Evolutionary conservation across 345 rosid species (phyloP).

Genomic region (Brassica incana): DNA sequence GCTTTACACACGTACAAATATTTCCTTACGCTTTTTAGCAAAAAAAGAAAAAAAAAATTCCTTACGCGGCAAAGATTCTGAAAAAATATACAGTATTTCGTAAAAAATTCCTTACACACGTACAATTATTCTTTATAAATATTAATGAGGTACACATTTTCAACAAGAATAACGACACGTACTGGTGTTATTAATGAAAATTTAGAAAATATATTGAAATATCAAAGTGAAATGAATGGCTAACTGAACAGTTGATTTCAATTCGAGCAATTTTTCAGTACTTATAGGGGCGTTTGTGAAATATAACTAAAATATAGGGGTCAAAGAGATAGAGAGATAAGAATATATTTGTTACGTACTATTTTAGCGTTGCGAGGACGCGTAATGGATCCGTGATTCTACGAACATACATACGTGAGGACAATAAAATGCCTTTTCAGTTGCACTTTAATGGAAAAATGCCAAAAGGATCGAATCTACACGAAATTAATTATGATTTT

Average conservation of each 20-base stretch:
- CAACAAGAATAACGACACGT: background rate
- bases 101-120: no score
- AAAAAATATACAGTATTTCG: constrained; percentile 6
- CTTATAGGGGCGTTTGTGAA: background rate
- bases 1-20: constrained; percentile 5
- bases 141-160: background rate
- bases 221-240: background rate
- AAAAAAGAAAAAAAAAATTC: background rate
- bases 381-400: constrained; percentile 27
- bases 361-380: constrained; percentile 33
- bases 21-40: constrained; percentile 13
- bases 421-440: background rate
- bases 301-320: background rate
- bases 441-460: background rate
- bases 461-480: constrained; percentile 29
- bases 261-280: background rate
- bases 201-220: background rate
- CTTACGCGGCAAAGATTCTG: constrained; percentile 29
- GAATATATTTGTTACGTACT: background rate
- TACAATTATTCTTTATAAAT: background rate
- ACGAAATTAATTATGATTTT: background rate
- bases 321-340: background rate
- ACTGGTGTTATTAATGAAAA: background rate
- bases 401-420: background rate
- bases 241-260: background rate